Base-by-base conservation (phyloP, 441 rosid species). In the Syzygium syzygioides region DNA sequence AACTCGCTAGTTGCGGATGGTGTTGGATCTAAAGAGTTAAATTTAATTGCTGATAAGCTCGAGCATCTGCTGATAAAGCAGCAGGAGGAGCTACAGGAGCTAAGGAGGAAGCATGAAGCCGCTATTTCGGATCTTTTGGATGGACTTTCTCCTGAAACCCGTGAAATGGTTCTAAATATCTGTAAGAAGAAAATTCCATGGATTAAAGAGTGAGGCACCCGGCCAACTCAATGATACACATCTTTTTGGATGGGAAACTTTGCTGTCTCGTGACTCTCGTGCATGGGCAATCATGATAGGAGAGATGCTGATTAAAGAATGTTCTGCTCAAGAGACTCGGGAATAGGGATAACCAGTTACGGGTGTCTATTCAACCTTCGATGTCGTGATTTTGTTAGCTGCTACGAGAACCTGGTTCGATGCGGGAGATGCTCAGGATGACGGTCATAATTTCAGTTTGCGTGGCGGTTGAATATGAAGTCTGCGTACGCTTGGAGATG, bases 41-140 rank as follows among this genome's bases (percentile, higher is more conserved):
- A 88, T 66, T 56, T 86, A 54, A 85, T 92, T 87, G 93, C 90
- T 3, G 91, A 94, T 89, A 94, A 93, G 90, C 96, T 98, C 32
- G 95, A 96, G 91, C 79, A 89, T 88, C 89, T 96, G 87, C 88
- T 98, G 91, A 86, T 68, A 86, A 91, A 93, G 91, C 98, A 96
- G 90, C 94, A 94, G 92, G 92, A 90, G 88, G 98, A 98, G 88
- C 89, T 95, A 86, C 94, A 94, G 79, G 95, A 96, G 91, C 89
- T 95, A 56, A 92, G 92, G 89, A 93, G 90, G 92, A 92, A 93
- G 91, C 99, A 98, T 85, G 91, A 91, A 85, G 89, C 90, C 62
- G 93, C 92, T 50, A 93, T 96, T 87, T 89, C 90, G 28, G 93
- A 94, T 41, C 91, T 95, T 86, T 89, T 98, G 85, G 93, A 93